These are phyloP conservation scores for Rhodosporidiobolus sp. DNA, from an alignment of 768 basidiomycete species.

Conservation along the genomic window DNA sequence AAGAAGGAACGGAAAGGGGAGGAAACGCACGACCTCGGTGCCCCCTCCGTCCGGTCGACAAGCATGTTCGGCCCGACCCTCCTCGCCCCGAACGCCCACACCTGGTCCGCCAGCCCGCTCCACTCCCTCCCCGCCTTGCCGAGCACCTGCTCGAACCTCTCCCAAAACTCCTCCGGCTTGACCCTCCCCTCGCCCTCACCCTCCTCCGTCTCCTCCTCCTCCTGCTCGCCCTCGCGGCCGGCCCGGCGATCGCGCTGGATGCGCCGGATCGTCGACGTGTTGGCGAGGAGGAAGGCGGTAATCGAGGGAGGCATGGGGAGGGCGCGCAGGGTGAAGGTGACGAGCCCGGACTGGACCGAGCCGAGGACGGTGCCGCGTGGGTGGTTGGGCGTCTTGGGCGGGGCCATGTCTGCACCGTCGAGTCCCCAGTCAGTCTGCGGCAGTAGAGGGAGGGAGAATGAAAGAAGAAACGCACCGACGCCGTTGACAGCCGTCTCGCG, in stretches of 20 bases:
- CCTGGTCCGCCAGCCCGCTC: conserved; percentile 63
- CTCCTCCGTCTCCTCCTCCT: conserved; percentile 35
- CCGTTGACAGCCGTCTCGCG: conserved; percentile 87
- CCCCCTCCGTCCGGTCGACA: conserved; percentile 60
- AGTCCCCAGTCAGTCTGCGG: not conserved
- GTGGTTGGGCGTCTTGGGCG: conserved; percentile 67
- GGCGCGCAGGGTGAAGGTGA: conserved; percentile 80
- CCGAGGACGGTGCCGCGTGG: conserved; percentile 75
- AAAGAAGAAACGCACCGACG: conserved; percentile 55
- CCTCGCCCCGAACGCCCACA: conserved; percentile 92
- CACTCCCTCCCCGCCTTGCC: conserved; percentile 72
- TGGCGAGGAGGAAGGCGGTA: conserved; percentile 72
- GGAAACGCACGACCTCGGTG: conserved; percentile 44
- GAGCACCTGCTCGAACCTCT: conserved; percentile 62
- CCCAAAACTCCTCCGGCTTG: conserved; percentile 76
- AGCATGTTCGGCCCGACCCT: conserved; percentile 80
- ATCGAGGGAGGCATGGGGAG: conserved; percentile 70
- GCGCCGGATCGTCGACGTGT: conserved; percentile 62
- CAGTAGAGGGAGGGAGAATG: too few species aligned
- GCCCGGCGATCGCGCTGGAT: conserved; percentile 55
- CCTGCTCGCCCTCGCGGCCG: conserved; percentile 11
- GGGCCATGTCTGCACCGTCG: conserved; percentile 69
- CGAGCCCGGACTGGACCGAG: conserved; percentile 63
- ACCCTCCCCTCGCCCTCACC: conserved; percentile 52
- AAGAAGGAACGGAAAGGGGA: not conserved